phyloP scores from a whole-genome alignment of 2,329 filamentous ascomycete species.

The Trichoderma sp. region DNA sequence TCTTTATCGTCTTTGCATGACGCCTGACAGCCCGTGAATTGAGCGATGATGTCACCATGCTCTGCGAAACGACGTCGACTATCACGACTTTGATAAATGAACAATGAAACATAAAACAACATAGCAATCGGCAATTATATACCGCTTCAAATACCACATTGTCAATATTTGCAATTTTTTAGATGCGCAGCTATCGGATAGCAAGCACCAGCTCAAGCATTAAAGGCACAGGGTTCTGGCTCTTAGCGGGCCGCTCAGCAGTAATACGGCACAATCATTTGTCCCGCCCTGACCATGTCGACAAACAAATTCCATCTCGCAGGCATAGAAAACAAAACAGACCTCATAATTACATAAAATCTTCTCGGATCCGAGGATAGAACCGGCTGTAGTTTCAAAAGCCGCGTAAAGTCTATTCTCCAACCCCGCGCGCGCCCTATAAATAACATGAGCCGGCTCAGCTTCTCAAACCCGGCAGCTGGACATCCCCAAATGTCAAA shows the following conservation, averaged over 20 bases:
- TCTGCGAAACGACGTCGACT: not conserved
- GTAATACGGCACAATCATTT: not conserved
- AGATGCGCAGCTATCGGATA: not conserved
- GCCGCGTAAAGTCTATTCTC: not conserved
- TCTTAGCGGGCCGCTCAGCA: not conserved
- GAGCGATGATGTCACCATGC: not conserved
- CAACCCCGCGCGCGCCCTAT: constrained; percentile 17
- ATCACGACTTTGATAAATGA: not conserved
- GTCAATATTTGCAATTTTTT: no score
- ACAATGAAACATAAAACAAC: not conserved
- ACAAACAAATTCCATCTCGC: not conserved
- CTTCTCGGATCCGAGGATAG: not conserved
- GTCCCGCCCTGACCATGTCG: not conserved
- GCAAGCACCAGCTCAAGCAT: not conserved
- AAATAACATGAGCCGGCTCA: not conserved
- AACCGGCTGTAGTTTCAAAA: not conserved
- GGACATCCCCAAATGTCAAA: not conserved
- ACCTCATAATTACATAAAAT: not conserved
- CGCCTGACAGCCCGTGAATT: not conserved
- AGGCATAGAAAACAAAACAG: not conserved
- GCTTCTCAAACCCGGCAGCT: no score
- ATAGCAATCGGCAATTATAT: not conserved
- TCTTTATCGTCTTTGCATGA: not conserved
- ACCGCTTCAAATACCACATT: not conserved
- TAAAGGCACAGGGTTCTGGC: not conserved